Conservation (phyloP, 495 filamentous ascomycete species). For the Letharia lupina region DNA sequence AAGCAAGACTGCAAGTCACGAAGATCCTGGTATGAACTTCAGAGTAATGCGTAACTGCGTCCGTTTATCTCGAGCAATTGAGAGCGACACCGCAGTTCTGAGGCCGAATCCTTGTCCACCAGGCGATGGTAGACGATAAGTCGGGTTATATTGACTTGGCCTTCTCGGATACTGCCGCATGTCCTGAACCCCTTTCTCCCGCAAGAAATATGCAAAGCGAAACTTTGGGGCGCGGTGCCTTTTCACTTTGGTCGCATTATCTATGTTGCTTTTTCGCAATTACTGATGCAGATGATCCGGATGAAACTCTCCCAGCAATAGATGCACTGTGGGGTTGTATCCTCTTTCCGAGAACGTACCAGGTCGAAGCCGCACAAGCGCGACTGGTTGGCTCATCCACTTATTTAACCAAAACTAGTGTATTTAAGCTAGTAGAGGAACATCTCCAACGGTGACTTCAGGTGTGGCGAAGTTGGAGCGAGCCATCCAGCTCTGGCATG, state of each 20-base stretch:
- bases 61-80: background rate
- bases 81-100: background rate
- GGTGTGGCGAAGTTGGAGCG: no score
- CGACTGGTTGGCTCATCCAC: background rate
- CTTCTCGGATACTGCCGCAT: background rate
- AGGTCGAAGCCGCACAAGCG: background rate
- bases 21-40: constrained; percentile 9
- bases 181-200: background rate
- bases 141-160: background rate
- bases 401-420: background rate
- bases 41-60: background rate
- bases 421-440: background rate
- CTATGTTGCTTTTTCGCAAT: background rate
- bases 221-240: background rate
- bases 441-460: no score
- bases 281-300: background rate
- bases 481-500: no score
- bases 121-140: background rate
- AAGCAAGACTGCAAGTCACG: constrained; percentile 11
- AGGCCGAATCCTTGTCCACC: no score
- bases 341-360: background rate
- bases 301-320: background rate
- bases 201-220: background rate
- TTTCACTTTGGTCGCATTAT: background rate
- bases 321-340: background rate